A percentile compares a stretch with the other conserved stretches of the same genome.
These are phyloP conservation scores for Amaranthus palmeri DNA, from an alignment of 148 eudicot species.

Conservation along the genomic window DNA sequence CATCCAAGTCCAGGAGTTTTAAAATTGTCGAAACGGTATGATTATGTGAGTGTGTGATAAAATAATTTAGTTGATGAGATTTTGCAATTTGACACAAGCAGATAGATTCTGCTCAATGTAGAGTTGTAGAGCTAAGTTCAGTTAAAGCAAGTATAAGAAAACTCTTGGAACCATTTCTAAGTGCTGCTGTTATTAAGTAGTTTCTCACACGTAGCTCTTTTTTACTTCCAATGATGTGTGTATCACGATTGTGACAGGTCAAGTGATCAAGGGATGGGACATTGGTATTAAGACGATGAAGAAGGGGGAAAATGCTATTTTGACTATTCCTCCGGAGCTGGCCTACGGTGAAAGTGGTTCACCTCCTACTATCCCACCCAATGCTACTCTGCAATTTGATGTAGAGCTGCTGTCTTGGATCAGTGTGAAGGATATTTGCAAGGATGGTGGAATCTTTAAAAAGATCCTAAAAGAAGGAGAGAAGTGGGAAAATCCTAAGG, in stretches of 20 bases:
- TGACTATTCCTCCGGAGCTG: conserved; percentile 87
- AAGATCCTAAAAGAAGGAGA: conserved; percentile 79
- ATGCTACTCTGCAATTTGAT: conserved; percentile 86
- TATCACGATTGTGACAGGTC: conserved; percentile 43
- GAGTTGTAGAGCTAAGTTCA: neutral
- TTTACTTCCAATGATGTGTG: neutral
- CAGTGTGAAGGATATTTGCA: conserved; percentile 93
- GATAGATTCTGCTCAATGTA: neutral
- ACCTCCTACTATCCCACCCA: conserved; percentile 86
- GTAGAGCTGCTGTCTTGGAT: conserved; percentile 86
- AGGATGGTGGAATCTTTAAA: conserved; percentile 94
- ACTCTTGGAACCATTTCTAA: neutral
- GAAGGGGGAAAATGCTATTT: conserved; percentile 87
- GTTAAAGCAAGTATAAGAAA: neutral
- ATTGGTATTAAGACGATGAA: conserved; percentile 91
- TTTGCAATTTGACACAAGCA: neutral
- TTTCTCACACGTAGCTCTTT: neutral
- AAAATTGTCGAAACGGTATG: no score
- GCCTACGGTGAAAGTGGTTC: conserved; percentile 95
- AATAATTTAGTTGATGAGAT: neutral
- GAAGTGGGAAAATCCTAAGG: conserved; percentile 97
- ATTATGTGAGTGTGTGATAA: no score
- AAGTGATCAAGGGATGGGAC: conserved; percentile 99
- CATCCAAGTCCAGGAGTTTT: no score
- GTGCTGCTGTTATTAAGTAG: neutral